Evolutionary conservation across 495 filamentous ascomycete genomes (phyloP), one percentile per base, ranked within the genome.

Genomic region (Aspergillus campestris): DNA sequence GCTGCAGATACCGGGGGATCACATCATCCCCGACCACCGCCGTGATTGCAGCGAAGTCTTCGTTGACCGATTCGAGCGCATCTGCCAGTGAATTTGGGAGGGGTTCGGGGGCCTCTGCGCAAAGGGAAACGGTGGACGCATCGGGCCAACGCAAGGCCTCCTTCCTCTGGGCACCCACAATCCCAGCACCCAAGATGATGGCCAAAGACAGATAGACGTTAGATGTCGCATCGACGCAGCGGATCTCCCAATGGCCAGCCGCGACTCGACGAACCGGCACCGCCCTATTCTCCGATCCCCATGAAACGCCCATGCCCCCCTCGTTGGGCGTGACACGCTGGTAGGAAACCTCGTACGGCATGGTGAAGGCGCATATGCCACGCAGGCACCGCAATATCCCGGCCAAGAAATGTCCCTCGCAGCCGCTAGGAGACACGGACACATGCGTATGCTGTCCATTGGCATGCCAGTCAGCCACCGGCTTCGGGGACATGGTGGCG

Each of bases 201-300:
- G 74, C 74, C 5, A 82, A 48, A 3, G 77, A 78, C 4, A 87
- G 58, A 58, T 87, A 89, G 49, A 79, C 71, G 55, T 89, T 89
- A 7, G 84, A 79, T 10, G 81, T 55, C 0, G 83, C 83, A 62
- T 89, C 85, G 11, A 86, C 45, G 49, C 66, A 71, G 46, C 81
- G 75, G n/a, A 88, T 24, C 60, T 89, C 85, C 81, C 82, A 89
- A 55, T 85, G 80, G 33, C 71, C 68, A 13, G 33, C n/a, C 8
- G 42, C 40, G 14, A 66, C 67, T 52, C 77, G 78, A 24, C 85
- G 65, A 27, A 89, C 65, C 1, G 83, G 73, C 8, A 73, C 67
- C 59, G 83, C 77, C 11, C 81, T 73, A 52, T 86, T 85, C 56
- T 87, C 74, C 13, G 78, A 81, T 11, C 83, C 85, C 83, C 84